Conservation (phyloP, 495 filamentous ascomycete genomes). For the Penicillium goetzii region DNA sequence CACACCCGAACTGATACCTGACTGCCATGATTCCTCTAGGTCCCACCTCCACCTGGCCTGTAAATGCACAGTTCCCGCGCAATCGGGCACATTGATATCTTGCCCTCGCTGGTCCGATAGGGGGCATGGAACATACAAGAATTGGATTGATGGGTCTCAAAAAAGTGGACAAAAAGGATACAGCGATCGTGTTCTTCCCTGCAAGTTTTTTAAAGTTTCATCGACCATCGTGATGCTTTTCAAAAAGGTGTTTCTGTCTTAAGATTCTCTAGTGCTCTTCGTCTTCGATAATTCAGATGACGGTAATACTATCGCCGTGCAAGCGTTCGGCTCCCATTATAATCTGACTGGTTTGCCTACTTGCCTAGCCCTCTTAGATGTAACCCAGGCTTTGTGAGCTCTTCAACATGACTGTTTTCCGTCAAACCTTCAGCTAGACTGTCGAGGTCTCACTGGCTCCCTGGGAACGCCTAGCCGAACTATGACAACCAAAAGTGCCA, state of each 20-base stretch:
- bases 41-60: conserved; percentile 58
- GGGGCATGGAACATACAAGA: conserved; percentile 12
- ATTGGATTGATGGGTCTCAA: conserved; percentile 4
- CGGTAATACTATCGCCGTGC: not conserved
- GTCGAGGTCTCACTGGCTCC: too few species aligned
- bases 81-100: not conserved
- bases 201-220: not conserved
- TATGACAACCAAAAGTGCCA: too few species aligned
- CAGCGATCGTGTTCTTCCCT: not conserved
- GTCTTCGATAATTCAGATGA: not conserved
- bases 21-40: conserved; percentile 30
- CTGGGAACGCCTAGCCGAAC: too few species aligned
- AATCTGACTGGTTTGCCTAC: not conserved
- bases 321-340: not conserved
- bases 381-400: too few species aligned
- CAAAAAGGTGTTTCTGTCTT: not conserved
- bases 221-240: not conserved
- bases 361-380: too few species aligned
- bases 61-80: conserved; percentile 26
- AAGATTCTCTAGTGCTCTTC: not conserved
- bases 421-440: too few species aligned
- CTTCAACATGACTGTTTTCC: too few species aligned
- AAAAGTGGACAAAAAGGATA: conserved; percentile 6
- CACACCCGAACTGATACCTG: not conserved
- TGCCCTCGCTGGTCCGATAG: not conserved